A percentile compares a stretch with the other conserved stretches of the same genome.
phyloP scores from a whole-genome alignment of 768 basidiomycete species.

The Dioszegia crocea region DNA sequence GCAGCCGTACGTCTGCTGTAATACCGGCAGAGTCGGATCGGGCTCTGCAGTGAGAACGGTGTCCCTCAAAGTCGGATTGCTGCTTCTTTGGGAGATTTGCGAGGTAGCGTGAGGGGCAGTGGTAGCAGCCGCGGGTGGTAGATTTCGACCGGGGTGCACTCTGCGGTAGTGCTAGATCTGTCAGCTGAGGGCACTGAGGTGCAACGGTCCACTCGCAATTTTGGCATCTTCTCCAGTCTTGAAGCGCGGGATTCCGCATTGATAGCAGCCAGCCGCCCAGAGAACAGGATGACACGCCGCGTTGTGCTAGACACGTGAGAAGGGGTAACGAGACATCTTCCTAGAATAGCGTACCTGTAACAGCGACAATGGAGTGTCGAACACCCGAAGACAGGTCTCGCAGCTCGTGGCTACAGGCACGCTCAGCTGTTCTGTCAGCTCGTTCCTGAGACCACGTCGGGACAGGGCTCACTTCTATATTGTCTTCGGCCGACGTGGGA shows the following conservation, averaged over 20 bases:
- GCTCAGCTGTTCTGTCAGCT: background rate
- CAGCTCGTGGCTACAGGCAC: background rate
- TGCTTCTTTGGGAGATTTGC: background rate
- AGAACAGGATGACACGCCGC: constrained; percentile 1
- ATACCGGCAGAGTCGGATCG: constrained; percentile 1
- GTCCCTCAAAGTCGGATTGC: constrained; percentile 3
- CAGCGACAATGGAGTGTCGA: background rate
- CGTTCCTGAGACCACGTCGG: background rate
- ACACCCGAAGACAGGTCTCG: background rate
- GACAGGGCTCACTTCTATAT: background rate
- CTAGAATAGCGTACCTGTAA: background rate
- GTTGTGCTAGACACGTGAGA: background rate
- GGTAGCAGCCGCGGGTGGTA: background rate
- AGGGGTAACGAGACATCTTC: background rate
- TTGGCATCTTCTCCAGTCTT: constrained; percentile 1
- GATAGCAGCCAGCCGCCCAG: background rate
- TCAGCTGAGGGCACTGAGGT: too few relatives aligned
- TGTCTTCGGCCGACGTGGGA: background rate
- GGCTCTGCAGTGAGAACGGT: background rate
- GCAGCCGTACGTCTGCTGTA: constrained; percentile 7
- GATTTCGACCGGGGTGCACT: background rate
- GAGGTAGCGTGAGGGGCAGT: background rate
- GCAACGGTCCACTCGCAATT: background rate
- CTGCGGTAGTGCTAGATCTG: background rate
- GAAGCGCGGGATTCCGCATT: background rate